These are phyloP conservation scores for Prinsepia uniflora DNA, from an alignment of 306 rosid species.

Conservation along the genomic window DNA sequence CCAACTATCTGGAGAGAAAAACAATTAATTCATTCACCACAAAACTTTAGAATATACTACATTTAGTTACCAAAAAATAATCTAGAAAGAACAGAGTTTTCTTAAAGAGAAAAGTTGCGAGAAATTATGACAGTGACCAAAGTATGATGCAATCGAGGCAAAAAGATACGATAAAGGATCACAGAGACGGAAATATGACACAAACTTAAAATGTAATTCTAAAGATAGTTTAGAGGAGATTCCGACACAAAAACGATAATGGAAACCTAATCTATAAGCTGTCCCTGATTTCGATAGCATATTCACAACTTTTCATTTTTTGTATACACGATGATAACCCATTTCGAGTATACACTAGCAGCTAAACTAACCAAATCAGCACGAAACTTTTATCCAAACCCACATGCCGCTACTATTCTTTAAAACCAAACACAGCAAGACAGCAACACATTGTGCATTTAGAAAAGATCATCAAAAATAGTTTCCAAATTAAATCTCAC, in stretches of 20 bases:
- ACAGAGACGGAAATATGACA: not conserved
- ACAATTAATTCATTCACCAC: conserved; percentile 21
- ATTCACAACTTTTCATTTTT: not conserved
- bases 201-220: not conserved
- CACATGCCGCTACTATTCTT: not conserved
- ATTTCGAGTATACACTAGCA: not conserved
- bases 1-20: conserved; percentile 34
- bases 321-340: not conserved
- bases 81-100: conserved; percentile 13
- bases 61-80: conserved; percentile 6
- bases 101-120: conserved; percentile 9
- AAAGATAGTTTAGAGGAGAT: not conserved
- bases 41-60: conserved; percentile 5
- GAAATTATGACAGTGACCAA: not conserved
- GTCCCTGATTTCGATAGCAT: not conserved
- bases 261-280: not conserved
- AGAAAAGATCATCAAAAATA: not conserved
- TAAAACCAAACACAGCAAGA: not conserved
- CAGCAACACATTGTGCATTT: not conserved
- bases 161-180: not conserved
- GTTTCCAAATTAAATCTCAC: not conserved
- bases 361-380: conserved; percentile 2
- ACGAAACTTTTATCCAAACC: not conserved
- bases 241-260: conserved; percentile 7
- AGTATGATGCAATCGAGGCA: not conserved